Evolutionary conservation across 2,329 filamentous ascomycete genomes (phyloP).

Genomic region (Capronia coronata): DNA sequence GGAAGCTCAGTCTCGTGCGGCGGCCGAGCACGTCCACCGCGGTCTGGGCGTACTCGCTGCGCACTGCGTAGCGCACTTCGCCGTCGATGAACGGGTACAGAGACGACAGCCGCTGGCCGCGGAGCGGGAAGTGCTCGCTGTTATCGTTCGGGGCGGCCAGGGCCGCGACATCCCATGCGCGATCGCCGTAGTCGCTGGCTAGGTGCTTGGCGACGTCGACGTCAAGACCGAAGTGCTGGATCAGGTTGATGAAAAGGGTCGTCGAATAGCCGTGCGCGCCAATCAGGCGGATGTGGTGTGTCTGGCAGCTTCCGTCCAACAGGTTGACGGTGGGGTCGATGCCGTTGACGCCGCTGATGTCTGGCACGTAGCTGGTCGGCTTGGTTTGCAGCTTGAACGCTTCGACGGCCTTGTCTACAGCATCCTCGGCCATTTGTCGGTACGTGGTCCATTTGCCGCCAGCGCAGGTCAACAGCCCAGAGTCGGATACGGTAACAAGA

Average conservation of each 20-base stretch:
- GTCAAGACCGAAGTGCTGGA: constrained; percentile 87
- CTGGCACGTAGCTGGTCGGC: constrained; percentile 20
- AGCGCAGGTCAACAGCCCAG: constrained; percentile 75
- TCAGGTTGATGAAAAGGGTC: constrained; percentile 88
- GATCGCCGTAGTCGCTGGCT: constrained; percentile 79
- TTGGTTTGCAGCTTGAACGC: constrained; percentile 25
- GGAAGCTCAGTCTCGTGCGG: constrained; percentile 75
- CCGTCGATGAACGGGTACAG: constrained; percentile 90
- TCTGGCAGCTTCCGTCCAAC: constrained; percentile 67
- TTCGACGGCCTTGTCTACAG: constrained; percentile 58
- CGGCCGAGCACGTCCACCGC: constrained; percentile 82
- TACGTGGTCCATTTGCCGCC: constrained; percentile 93
- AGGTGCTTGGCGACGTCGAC: constrained; percentile 88
- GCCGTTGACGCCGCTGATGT: constrained; percentile 27
- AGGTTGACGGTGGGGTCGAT: constrained; percentile 25
- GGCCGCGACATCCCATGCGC: constrained; percentile 82
- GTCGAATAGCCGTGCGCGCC: constrained; percentile 84
- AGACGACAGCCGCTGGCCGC: constrained; percentile 71
- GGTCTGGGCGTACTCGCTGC: constrained; percentile 86
- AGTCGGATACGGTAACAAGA: constrained; percentile 69
- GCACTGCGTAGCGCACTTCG: constrained; percentile 80
- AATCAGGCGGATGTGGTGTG: constrained; percentile 71
- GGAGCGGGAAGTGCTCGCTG: constrained; percentile 67
- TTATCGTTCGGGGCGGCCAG: constrained; percentile 67
- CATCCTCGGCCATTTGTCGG: constrained; percentile 86